Conservation (phyloP, 208 protist genomes). For the Trypanosoma cruzi region DNA sequence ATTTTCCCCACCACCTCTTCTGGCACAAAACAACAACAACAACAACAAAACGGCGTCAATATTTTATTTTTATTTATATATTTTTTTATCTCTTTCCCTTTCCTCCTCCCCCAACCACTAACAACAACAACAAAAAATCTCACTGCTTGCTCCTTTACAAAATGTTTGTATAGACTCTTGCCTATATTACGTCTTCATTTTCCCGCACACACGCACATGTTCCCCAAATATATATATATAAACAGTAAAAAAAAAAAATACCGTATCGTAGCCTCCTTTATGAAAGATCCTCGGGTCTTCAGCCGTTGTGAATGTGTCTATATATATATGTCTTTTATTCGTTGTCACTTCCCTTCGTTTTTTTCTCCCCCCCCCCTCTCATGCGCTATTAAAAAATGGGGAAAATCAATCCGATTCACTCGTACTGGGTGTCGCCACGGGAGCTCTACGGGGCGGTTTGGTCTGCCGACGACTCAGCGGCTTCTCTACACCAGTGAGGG, state of each 20-base stretch:
- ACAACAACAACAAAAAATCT: background rate
- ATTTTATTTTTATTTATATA: too few relatives aligned
- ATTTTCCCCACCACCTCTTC: background rate
- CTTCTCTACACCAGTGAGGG: background rate
- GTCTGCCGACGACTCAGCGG: background rate
- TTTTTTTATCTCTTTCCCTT: background rate
- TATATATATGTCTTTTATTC: constrained; percentile 1
- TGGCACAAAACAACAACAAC: background rate
- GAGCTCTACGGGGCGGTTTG: constrained; percentile 2
- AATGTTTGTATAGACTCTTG: background rate
- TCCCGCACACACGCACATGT: background rate
- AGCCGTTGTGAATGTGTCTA: background rate
- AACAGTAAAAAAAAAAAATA: background rate
- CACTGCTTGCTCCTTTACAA: background rate
- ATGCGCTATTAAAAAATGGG: constrained; percentile 5
- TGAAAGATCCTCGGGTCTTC: too few relatives aligned
- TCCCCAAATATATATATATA: background rate
- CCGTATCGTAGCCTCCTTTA: background rate
- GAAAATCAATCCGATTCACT: constrained; percentile 21
- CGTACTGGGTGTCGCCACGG: constrained; percentile 7
- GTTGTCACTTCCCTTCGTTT: background rate
- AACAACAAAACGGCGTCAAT: too few relatives aligned
- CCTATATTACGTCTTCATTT: background rate
- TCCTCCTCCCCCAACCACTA: background rate
- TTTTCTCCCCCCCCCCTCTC: background rate